phyloP scores from a whole-genome alignment of 108 stramenopile genomes.

The Bacterosira constricta region DNA sequence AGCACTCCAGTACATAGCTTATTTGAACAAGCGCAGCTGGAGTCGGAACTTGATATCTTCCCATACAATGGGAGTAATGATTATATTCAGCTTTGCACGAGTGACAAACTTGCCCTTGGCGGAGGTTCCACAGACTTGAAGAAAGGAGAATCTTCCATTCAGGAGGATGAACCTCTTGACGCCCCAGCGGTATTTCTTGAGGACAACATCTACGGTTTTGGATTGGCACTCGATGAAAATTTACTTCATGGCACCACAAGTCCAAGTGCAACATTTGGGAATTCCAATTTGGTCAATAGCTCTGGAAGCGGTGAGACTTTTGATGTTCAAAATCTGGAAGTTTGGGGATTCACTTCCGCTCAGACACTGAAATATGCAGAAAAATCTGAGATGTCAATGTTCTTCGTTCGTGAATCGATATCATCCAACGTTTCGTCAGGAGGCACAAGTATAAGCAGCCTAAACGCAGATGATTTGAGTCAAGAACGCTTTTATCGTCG shows the following conservation, averaged over 20 bases:
- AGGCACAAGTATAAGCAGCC: constrained; percentile 9
- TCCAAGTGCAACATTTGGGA: constrained; percentile 80
- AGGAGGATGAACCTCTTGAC: constrained; percentile 5
- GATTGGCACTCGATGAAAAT: constrained; percentile 64
- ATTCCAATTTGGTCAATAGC: constrained; percentile 52
- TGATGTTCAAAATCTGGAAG: constrained; percentile 74
- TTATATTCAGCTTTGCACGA: constrained; percentile 69
- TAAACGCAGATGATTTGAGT: constrained; percentile 26
- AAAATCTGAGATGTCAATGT: constrained; percentile 53
- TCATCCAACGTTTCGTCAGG: constrained; percentile 1
- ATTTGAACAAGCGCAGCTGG: constrained; percentile 73
- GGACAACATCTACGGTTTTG: constrained; percentile 69
- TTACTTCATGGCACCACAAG: constrained; percentile 68
- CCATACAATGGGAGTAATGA: constrained; percentile 73
- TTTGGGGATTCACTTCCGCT: constrained; percentile 81
- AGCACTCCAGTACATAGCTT: constrained; percentile 54
- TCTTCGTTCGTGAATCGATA: constrained; percentile 34
- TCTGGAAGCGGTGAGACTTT: constrained; percentile 56
- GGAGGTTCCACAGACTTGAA: constrained; percentile 49
- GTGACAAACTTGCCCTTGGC: constrained; percentile 72
- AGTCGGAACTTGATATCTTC: constrained; percentile 82
- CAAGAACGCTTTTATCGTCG: constrained; percentile 29
- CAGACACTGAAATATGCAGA: constrained; percentile 64
- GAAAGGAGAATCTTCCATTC: constrained; percentile 7
- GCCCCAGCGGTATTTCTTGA: constrained; percentile 9